Evolutionary conservation across 148 eudicot species (phyloP), one percentile per base, ranked within the genome.

Genomic region (Camellia sinensis): DNA sequence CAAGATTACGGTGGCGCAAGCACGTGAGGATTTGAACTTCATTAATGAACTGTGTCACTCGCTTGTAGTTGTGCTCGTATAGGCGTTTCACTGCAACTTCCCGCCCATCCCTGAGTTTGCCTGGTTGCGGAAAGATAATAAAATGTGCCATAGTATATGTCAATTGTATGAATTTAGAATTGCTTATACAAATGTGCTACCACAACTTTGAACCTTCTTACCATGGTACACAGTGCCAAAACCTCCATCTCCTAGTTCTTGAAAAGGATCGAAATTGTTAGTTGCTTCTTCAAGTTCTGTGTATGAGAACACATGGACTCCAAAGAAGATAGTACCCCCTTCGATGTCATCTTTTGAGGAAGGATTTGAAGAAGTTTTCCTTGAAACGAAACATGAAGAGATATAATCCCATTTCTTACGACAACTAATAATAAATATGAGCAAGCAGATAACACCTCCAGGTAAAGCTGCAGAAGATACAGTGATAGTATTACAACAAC

Each of bases 61-160:
- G 14, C 76, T 68, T 68, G 78, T 15, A 60, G 62, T 53, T 80
- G 80, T 67, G 81, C 66, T 78, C 87, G 44, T 90, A 85, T 1
- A 92, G 86, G 53, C 93, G 87, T 82, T 92, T 90, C 59, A 92
- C 88, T 5, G 95, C 95, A 63, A 92, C 93, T 79, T 89, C 93
- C 71, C 88, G 77, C 4, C 90, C 93, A 61, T 92, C 93, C 57
- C 46, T 74, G 11, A 92, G 87, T 80, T 80, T 89, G 22, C 96
- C 96, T 91, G 75, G 40, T 73, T 43, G 22, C 73, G n/a, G 15
- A 53, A 73, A 29, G 11, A 52, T 18, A 40, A n/a, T 18, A n/a
- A 6, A 22, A 52, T 52, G 7, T 52, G 4, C n/a, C 43, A 50
- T 50, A n/a, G 1, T 11, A 0, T 29, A n/a, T 22, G 11, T 10